Evolutionary conservation across 805 yeast genomes (phyloP).

Genomic region (Blastobotrys terrestris): DNA sequence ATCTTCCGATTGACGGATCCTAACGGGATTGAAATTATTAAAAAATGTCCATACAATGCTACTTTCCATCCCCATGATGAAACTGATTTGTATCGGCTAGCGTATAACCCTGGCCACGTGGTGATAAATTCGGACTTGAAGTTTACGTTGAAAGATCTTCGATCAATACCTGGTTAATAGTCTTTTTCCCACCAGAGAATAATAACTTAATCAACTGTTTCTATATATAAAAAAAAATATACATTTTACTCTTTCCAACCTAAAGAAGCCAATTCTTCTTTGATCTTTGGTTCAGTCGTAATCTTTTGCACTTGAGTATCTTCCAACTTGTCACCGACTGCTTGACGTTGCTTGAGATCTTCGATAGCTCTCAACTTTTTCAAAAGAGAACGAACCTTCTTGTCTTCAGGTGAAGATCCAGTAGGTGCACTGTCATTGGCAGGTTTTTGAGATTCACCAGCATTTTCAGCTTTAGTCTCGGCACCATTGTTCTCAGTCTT

Average conservation of each 20-base stretch:
- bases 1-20: slow-evolving; percentile 60
- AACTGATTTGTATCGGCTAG: slow-evolving; percentile 42
- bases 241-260: slow-evolving; percentile 56
- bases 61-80: slow-evolving; percentile 60
- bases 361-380: slow-evolving; percentile 96
- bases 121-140: slow-evolving; percentile 41
- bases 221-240: background rate
- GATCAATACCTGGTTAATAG: slow-evolving; percentile 21
- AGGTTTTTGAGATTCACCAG: slow-evolving; percentile 26
- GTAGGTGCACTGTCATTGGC: slow-evolving; percentile 31
- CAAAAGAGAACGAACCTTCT: slow-evolving; percentile 81
- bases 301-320: slow-evolving; percentile 90
- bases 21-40: slow-evolving; percentile 51
- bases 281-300: slow-evolving; percentile 74
- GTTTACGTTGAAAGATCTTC: slow-evolving; percentile 44
- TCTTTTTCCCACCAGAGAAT: background rate
- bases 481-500: slow-evolving; percentile 11
- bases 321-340: slow-evolving; percentile 77
- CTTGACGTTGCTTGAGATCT: slow-evolving; percentile 77
- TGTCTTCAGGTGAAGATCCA: slow-evolving; percentile 59
- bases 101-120: slow-evolving; percentile 48
- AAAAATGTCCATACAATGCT: slow-evolving; percentile 43
- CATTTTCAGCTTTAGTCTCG: slow-evolving; percentile 27
- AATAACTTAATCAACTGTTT: background rate
- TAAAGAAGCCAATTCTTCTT: slow-evolving; percentile 62